phyloP scores from a whole-genome alignment of 768 basidiomycete genomes.

The Dacryopinax primogenitus region DNA sequence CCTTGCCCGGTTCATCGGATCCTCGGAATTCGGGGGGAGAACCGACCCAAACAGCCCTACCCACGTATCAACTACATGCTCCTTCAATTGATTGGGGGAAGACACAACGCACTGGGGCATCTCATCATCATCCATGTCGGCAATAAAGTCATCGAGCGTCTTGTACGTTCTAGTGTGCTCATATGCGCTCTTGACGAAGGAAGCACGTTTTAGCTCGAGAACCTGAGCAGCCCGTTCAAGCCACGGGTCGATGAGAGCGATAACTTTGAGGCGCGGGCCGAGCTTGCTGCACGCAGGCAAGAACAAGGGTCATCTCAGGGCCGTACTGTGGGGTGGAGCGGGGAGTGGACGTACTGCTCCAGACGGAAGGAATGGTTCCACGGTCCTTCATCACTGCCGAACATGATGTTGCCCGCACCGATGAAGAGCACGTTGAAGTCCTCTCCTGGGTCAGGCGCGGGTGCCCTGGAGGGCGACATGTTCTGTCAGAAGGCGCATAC shows the following conservation, averaged over 20 bases:
- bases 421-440: slow-evolving; percentile 91
- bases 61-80: neutral
- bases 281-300: slow-evolving; percentile 51
- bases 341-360: slow-evolving; percentile 49
- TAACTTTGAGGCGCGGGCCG: slow-evolving; percentile 87
- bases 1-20: slow-evolving; percentile 54
- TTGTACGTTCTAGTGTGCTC: slow-evolving; percentile 73
- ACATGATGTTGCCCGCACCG: slow-evolving; percentile 97
- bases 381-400: slow-evolving; percentile 79
- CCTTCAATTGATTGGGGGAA: neutral
- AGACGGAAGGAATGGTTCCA: slow-evolving; percentile 90
- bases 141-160: slow-evolving; percentile 70
- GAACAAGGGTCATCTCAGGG: neutral
- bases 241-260: slow-evolving; percentile 86
- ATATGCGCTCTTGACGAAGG: slow-evolving; percentile 89
- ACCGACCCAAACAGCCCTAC: slow-evolving; percentile 71
- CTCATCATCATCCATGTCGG: slow-evolving; percentile 46
- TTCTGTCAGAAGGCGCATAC: slow-evolving; percentile 10
- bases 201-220: slow-evolving; percentile 74
- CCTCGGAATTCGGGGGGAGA: slow-evolving; percentile 92
- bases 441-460: slow-evolving; percentile 34
- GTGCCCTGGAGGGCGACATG: slow-evolving; percentile 20
- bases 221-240: slow-evolving; percentile 65
- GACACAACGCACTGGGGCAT: slow-evolving; percentile 36
- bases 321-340: slow-evolving; percentile 13